Conservation (phyloP, 2,329 filamentous ascomycete genomes). For the Aspergillus fischeri region DNA sequence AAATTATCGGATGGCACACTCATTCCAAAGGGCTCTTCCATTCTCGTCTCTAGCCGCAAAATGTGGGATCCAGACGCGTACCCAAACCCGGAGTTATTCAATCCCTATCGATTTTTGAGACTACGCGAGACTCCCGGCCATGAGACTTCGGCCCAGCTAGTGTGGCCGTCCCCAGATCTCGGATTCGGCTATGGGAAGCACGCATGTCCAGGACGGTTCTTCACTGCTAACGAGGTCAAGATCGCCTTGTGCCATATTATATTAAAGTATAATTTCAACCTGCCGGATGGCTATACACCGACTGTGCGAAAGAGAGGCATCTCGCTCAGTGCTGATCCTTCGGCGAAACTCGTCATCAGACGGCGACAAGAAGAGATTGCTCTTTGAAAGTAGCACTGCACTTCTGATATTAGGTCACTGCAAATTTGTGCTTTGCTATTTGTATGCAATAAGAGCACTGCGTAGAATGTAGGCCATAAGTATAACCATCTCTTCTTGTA, state of each 20-base stretch:
- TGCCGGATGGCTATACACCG: background rate
- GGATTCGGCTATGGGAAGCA: constrained; percentile 29
- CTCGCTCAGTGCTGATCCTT: background rate
- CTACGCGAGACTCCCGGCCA: constrained; percentile 2
- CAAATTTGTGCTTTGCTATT: background rate
- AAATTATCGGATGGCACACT: constrained; percentile 9
- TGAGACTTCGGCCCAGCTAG: constrained; percentile 11
- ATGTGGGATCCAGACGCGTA: constrained; percentile 8
- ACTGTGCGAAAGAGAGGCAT: background rate
- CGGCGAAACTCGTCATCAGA: background rate
- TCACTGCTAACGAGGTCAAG: constrained; percentile 51
- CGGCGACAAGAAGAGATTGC: background rate
- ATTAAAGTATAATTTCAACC: constrained; percentile 47
- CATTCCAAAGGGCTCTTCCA: constrained; percentile 1
- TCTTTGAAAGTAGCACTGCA: background rate
- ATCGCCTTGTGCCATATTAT: constrained; percentile 48
- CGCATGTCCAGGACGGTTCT: constrained; percentile 48
- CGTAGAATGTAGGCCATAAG: background rate
- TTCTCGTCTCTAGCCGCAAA: constrained; percentile 2
- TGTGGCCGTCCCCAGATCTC: constrained; percentile 15
- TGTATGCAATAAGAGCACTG: background rate
- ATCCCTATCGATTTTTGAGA: constrained; percentile 9
- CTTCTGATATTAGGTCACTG: background rate
- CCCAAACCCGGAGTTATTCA: constrained; percentile 3
- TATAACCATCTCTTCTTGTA: background rate